phyloP scores from a whole-genome alignment of 352 stramenopile genomes.

The Phytophthora citricola region DNA sequence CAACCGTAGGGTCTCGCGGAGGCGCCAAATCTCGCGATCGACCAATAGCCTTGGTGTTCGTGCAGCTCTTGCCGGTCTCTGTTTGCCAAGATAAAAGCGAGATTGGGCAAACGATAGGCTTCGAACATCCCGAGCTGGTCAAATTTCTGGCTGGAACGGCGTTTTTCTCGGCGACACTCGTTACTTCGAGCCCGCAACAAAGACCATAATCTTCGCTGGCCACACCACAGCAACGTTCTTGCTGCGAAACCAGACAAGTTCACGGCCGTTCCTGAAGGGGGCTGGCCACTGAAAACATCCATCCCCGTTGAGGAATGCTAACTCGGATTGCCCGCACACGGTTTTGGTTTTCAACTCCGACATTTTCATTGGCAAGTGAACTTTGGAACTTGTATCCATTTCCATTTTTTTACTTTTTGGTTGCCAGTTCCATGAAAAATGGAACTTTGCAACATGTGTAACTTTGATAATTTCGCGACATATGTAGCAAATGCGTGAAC shows the following conservation, averaged over 20 bases:
- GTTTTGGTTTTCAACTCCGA: no score
- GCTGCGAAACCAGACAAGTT: slow-evolving; percentile 21
- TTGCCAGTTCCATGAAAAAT: no score
- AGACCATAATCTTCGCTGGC: slow-evolving; percentile 5
- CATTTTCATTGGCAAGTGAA: no score
- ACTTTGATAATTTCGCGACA: not conserved
- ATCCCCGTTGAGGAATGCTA: not conserved
- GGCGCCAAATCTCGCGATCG: slow-evolving; percentile 27
- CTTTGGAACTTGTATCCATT: no score
- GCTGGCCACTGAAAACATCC: slow-evolving; percentile 16
- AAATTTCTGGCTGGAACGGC: slow-evolving; percentile 27
- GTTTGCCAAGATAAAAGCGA: slow-evolving; percentile 31
- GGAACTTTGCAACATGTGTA: not conserved
- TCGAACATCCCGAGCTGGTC: slow-evolving; percentile 27
- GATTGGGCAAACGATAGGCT: slow-evolving; percentile 36
- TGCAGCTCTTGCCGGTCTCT: slow-evolving; percentile 19
- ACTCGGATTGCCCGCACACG: not conserved
- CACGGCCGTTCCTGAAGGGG: slow-evolving; percentile 7
- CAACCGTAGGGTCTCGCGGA: slow-evolving; percentile 18
- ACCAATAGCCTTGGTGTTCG: slow-evolving; percentile 32
- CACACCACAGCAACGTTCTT: not conserved
- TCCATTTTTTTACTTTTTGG: not conserved
- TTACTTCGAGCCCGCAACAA: slow-evolving; percentile 24
- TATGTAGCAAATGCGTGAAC: no score
- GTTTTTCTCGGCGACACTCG: slow-evolving; percentile 6